Base-by-base conservation (phyloP, 805 yeast species). In the Myxozyma sirexii region DNA sequence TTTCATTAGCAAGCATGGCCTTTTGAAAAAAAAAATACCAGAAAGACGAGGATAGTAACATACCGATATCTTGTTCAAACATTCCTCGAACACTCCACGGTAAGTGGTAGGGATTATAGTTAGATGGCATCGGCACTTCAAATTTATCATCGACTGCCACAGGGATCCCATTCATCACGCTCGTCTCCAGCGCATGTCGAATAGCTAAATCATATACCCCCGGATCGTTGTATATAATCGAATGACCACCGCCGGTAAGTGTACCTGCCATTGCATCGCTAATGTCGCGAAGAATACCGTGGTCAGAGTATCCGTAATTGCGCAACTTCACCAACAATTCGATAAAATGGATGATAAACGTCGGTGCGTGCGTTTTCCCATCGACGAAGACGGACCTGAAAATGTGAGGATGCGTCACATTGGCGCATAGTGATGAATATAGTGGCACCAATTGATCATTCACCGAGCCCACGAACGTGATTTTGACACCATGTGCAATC, bases 81-180 rank as follows among this genome's bases (percentile, higher is more conserved):
- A 93, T 75, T 0, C 97, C 97, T 45, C 97, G 76, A 75, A 91
- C 82, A 68, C 96, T 88, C 97, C 97, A 93, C 1, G 98, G 98
- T 39, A 93, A 75, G 59, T 87, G 84, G 69, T 82, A 93, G 0
- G 97, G 97, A 72, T 93, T 92, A 27, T 82, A 76, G 1, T 90
- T 90, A 19, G 87, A 74, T 13, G 69, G 65, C 50, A 47, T 56
- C 6, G 88, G 84, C 41, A 88, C 79, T 51, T 82, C 83, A 70
- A 86, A 88, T 29, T 59, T 58, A 15, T 66, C 69, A 31, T 65
- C 69, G 29, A 71, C 67, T 21, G 60, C 46, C 39, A 70, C 70
- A 42, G 74, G 66, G 1, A 62, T 46, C 13, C 47, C 53, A 77
- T 42, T 76, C 72, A 85, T 71, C 65, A 84, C 85, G 19, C 85